Evolutionary conservation across 306 rosid genomes (phyloP), one percentile per base, ranked within the genome.

Genomic region (Ormosia semicastrata): DNA sequence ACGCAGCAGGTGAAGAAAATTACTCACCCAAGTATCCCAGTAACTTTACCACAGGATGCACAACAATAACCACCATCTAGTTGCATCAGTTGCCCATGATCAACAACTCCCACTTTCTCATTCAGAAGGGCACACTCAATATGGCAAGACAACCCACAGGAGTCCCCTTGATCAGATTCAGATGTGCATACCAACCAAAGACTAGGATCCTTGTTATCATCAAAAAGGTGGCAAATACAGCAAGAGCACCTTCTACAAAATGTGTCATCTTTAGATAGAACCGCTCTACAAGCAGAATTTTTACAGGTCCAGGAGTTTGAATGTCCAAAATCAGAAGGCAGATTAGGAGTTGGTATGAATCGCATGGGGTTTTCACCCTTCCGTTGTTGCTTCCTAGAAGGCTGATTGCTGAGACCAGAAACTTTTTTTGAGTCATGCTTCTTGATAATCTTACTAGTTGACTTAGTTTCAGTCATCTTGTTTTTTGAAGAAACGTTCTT

Each of bases 201-300:
- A 80, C 99, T 96, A 37, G 99, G 99, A 81, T 96, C 99, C 92
- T 96, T 96, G 86, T 96, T 96, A 88, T 96, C 99, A 73, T 96
- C 99, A 68, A 92, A 96, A 67, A 89, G 88, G 75, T 96, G 99
- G 73, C 99, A 96, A 75, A 96, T 96, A 84, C 99, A 93, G 85
- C 99, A 96, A 50, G 99, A 96, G 86, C 99, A 96, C 92, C 99
- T 92, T 89, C 86, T 92, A 89, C 99, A 96, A 80, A 96, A 96
- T 37, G 98, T 90, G 90, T 91, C 94, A 68, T 96, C 97, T 83
- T 86, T 85, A 40, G 99, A 91, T 44, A 96, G 85, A 85, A 96
- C 92, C 15, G 99, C 99, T 88, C 98, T 88, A 73, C 99, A 96
- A 30, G 99, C 99, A 57, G 99, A 92, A 63, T 96, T 96, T 84